These are phyloP conservation scores for Ceratobasidium sp. DNA, from an alignment of 1,284 basidiomycete species.

Conservation along the genomic window DNA sequence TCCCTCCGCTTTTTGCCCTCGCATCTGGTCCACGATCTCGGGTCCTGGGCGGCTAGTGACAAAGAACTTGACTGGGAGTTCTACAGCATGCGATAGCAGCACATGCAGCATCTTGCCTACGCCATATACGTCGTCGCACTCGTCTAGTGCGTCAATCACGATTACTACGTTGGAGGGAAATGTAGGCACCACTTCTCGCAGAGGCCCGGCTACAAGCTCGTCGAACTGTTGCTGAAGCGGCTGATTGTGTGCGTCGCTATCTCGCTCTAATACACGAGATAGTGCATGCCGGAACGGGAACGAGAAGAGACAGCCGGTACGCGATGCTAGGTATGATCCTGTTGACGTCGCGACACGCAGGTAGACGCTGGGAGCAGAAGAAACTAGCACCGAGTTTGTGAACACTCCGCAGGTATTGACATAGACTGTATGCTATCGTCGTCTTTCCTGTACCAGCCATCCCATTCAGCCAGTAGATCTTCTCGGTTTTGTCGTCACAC, in stretches of 20 bases:
- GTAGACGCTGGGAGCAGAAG: neutral
- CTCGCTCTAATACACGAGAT: neutral
- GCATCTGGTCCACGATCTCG: constrained; percentile 11
- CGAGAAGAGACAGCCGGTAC: neutral
- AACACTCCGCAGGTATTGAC: neutral
- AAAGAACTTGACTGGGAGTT: constrained; percentile 25
- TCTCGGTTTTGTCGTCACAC: neutral
- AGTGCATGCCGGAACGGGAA: neutral
- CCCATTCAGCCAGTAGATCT: constrained; percentile 28
- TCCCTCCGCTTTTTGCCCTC: neutral
- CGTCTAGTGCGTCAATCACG: constrained; percentile 27
- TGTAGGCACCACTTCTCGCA: neutral
- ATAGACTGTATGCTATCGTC: neutral
- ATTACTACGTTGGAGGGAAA: neutral
- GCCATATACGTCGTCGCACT: constrained; percentile 21
- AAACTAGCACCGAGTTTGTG: neutral
- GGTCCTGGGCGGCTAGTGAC: constrained; percentile 26
- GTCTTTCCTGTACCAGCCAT: constrained; percentile 28
- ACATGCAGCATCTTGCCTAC: neutral
- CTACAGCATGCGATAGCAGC: neutral
- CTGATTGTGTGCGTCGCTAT: neutral
- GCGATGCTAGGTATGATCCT: neutral
- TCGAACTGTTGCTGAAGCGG: constrained; percentile 2
- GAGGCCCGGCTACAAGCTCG: neutral
- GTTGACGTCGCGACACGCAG: neutral